A percentile compares a stretch with the other conserved stretches of the same genome.
phyloP scores from a whole-genome alignment of 2,329 filamentous ascomycete species.

The Fusarium sterilihyphosum region DNA sequence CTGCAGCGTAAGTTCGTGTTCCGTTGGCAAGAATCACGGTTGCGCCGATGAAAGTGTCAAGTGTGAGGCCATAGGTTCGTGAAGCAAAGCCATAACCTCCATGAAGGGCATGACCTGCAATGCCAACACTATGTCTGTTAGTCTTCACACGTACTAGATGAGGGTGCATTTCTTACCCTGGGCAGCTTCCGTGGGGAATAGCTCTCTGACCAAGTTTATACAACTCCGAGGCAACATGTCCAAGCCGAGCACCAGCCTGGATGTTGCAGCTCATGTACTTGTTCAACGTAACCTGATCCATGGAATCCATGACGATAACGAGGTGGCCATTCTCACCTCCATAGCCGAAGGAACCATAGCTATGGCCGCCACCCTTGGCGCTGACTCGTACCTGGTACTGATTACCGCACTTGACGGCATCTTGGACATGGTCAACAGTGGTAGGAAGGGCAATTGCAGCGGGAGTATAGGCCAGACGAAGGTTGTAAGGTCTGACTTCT shows the following conservation, averaged over 20 bases:
- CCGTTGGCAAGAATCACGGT: conserved; percentile 45
- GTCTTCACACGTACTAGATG: accelerated
- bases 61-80: conserved; percentile 42
- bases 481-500: conserved; percentile 48
- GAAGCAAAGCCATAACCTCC: conserved; percentile 47
- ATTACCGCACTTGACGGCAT: conserved; percentile 57
- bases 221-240: conserved; percentile 55
- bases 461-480: conserved; percentile 46
- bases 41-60: conserved; percentile 45
- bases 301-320: conserved; percentile 53
- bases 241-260: conserved; percentile 60
- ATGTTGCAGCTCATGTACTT: conserved; percentile 32
- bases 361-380: conserved; percentile 62
- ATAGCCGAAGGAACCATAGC: conserved; percentile 61
- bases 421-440: conserved; percentile 53
- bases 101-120: conserved; percentile 44
- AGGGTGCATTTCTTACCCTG: conserved; percentile 50
- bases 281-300: conserved; percentile 47
- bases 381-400: conserved; percentile 57
- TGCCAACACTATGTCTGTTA: conserved; percentile 40
- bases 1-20: conserved; percentile 35
- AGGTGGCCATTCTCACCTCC: conserved; percentile 54
- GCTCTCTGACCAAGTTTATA: conserved; percentile 52
- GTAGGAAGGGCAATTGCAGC: conserved; percentile 46
- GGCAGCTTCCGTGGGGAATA: conserved; percentile 63